Base-by-base conservation (phyloP, 768 basidiomycete genomes). In the Agaricus sinodeliciosus region DNA sequence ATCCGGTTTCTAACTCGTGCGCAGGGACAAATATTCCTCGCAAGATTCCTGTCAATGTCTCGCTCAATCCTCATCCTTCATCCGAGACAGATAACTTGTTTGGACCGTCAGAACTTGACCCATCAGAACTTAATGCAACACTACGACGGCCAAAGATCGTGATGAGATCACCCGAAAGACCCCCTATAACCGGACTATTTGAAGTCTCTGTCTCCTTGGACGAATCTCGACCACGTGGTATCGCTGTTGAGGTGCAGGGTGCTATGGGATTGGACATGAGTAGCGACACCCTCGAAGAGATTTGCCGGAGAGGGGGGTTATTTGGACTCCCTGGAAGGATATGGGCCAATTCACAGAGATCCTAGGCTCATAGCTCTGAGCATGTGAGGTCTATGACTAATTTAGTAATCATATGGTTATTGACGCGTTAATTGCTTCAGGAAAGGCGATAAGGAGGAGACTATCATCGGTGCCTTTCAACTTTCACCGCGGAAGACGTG, bases 11-110 rank as follows among this genome's bases (percentile, higher is more conserved):
- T 31, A 19, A 58, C 56, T 7, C 58, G 18, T 18, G 11, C 59
- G 48, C 26, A 86, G 84, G 84, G 4, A 74, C 75, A 0, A 63
- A 77, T 42, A 64, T 59, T 4, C 83, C 85, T 0, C 73, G 69
- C 15, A 79, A 77, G 59, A 86, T 92, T 40, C 88, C 90, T 3
- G 86, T 90, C 42, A 88, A 84, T 51, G 72, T 89, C 11, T 79
- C 75, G 59, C 69, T 90, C 42, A 80, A 82, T 3, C 69, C 76
- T 28, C 65, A 82, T 3, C 69, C 76, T 28, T 65, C 65, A 16
- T 66, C 59, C 58, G 63, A 66, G 6, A 59, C 71, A 0, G 71
- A 74, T 46, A 60, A 68, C n/a, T 61, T 76, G 9, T 81, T 82
- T 60, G 75, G 72, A 43, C 62, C 71, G 44, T 60, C 72, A 8